Evolutionary conservation across 345 rosid species (phyloP).

Genomic region (Luvunga scandens): DNA sequence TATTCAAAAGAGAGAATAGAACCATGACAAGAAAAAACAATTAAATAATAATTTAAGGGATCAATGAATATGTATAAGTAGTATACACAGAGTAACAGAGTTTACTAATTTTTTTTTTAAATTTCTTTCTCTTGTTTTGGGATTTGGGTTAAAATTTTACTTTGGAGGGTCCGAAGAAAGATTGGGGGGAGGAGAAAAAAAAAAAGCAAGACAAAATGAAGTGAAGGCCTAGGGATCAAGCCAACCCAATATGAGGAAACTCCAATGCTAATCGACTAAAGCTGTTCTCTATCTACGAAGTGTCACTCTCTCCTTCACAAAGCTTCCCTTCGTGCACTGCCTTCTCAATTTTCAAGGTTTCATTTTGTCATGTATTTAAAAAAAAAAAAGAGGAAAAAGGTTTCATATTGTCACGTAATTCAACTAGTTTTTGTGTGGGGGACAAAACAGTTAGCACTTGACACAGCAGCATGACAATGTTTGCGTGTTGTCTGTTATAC

Average conservation of each 20-base stretch:
- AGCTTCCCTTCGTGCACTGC: neutral
- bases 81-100: neutral
- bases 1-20: conserved; percentile 7
- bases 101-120: neutral
- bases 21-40: conserved; percentile 16
- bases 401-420: neutral
- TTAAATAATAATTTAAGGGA: conserved; percentile 9
- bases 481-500: neutral
- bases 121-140: neutral
- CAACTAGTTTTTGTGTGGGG: neutral
- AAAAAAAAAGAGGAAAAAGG: neutral
- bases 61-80: neutral
- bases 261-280: conserved; percentile 31
- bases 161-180: conserved; percentile 36
- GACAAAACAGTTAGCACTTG: neutral
- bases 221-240: conserved; percentile 30
- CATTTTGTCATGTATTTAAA: neutral
- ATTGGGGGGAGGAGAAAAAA: neutral
- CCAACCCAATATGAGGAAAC: conserved; percentile 44
- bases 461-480: neutral
- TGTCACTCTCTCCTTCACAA: neutral
- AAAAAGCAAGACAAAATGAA: no score
- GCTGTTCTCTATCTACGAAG: neutral
- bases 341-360: neutral
- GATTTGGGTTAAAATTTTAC: conserved; percentile 6